Conservation (phyloP, 768 basidiomycete genomes). For the Royoungia palumana region DNA sequence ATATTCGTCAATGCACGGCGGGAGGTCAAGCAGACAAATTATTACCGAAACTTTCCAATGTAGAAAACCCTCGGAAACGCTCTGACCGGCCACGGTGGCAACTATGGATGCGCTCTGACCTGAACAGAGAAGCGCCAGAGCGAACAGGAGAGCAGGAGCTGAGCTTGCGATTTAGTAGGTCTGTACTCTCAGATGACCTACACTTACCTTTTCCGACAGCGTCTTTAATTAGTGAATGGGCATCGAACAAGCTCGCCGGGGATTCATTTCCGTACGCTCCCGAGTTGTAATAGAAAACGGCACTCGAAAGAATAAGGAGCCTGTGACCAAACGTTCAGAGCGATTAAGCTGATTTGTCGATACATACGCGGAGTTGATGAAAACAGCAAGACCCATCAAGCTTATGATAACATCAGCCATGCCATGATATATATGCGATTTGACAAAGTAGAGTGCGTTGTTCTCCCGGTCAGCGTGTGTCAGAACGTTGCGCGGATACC, state of each 20-base stretch:
- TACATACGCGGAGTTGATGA: constrained; percentile 80
- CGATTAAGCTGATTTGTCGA: not conserved
- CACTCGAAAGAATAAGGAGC: constrained; percentile 77
- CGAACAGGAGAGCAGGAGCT: constrained; percentile 87
- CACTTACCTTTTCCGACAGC: constrained; percentile 63
- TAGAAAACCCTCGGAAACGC: constrained; percentile 87
- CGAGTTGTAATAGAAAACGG: constrained; percentile 69
- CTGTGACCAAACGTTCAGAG: constrained; percentile 33
- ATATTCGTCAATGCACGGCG: constrained; percentile 27
- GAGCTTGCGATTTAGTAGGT: constrained; percentile 1
- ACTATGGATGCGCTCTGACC: constrained; percentile 91
- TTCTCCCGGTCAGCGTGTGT: constrained; percentile 57
- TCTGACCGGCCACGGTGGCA: constrained; percentile 87
- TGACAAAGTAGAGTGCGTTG: constrained; percentile 51
- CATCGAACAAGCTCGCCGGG: constrained; percentile 80
- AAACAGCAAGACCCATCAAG: constrained; percentile 79
- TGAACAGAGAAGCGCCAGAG: constrained; percentile 76
- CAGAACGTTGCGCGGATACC: constrained; percentile 30
- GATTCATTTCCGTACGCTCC: constrained; percentile 37
- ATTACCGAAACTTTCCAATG: constrained; percentile 77
- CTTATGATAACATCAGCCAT: constrained; percentile 63
- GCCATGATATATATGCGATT: constrained; percentile 62
- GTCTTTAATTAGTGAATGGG: constrained; percentile 67
- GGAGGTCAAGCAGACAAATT: constrained; percentile 9
- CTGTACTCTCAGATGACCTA: not conserved